Percentiles rank a stretch among this genome's conserved stretches.
These are phyloP conservation scores for Neohortaea acidophila DNA, from an alignment of 495 filamentous ascomycete species.

Conservation along the genomic window DNA sequence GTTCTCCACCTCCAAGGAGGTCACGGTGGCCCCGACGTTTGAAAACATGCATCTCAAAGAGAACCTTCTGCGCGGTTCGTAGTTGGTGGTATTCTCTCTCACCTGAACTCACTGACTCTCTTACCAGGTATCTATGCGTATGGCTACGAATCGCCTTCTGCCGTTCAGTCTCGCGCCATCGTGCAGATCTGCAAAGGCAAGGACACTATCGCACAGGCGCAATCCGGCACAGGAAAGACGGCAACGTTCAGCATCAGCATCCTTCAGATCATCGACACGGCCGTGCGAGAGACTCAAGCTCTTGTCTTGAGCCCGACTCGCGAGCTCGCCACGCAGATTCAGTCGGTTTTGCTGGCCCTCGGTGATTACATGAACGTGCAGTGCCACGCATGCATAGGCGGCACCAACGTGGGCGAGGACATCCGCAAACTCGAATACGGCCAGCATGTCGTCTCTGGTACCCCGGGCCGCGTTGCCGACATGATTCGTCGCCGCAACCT, in stretches of 20 bases:
- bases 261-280: conserved; percentile 57
- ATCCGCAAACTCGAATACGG: conserved; percentile 94
- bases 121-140: conserved; percentile 97
- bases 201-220: conserved; percentile 97
- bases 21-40: conserved; percentile 62
- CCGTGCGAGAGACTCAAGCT: conserved; percentile 75
- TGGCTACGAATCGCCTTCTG: conserved; percentile 92
- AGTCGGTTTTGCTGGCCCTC: conserved; percentile 90
- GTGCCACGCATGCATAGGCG: conserved; percentile 97
- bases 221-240: conserved; percentile 98
- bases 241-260: conserved; percentile 97
- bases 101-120: too few species aligned
- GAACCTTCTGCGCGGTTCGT: too few species aligned
- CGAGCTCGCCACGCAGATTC: conserved; percentile 95
- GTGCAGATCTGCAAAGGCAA: conserved; percentile 97
- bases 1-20: conserved; percentile 95
- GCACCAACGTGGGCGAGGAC: conserved; percentile 93
- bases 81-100: too few species aligned
- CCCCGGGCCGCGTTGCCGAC: conserved; percentile 88
- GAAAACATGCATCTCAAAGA: conserved; percentile 85
- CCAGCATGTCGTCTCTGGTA: conserved; percentile 92
- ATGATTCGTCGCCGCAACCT: conserved; percentile 97
- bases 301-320: conserved; percentile 95
- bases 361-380: conserved; percentile 99
- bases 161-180: conserved; percentile 92